phyloP scores from a whole-genome alignment of 495 filamentous ascomycete species.

The Hyaloscypha hepaticicola region DNA sequence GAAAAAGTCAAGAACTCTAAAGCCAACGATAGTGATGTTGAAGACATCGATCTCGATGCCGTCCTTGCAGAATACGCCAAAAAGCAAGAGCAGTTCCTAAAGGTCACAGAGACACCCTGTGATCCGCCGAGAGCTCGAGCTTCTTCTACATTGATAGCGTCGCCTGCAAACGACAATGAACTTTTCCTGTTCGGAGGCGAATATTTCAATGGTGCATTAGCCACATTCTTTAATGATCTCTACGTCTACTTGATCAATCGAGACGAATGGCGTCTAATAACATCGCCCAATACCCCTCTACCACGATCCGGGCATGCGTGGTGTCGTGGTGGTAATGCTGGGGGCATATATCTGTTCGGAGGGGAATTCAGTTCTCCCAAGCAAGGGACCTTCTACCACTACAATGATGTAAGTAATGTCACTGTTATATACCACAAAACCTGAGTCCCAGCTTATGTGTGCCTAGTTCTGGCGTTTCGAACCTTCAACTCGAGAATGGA shows the following conservation, averaged over 20 bases:
- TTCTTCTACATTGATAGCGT: slow-evolving; percentile 76
- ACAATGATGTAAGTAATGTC: slow-evolving; percentile 62
- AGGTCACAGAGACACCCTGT: slow-evolving; percentile 80
- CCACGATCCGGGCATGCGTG: slow-evolving; percentile 91
- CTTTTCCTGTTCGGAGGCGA: slow-evolving; percentile 89
- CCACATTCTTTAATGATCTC: slow-evolving; percentile 69
- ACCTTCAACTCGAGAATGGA: slow-evolving; percentile 81
- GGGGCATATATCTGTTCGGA: slow-evolving; percentile 85
- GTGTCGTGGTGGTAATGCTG: slow-evolving; percentile 79
- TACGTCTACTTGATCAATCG: slow-evolving; percentile 85
- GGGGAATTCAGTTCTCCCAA: slow-evolving; percentile 80
- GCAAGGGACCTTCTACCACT: slow-evolving; percentile 98
- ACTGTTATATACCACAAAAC: neutral
- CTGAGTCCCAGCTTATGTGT: neutral
- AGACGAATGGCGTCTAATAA: slow-evolving; percentile 85
- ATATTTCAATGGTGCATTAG: slow-evolving; percentile 62
- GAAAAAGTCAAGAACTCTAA: slow-evolving; percentile 51
- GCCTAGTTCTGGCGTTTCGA: slow-evolving; percentile 85
- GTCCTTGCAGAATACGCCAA: slow-evolving; percentile 87
- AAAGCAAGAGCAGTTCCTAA: slow-evolving; percentile 87
- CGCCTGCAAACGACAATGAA: slow-evolving; percentile 81
- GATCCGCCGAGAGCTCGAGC: slow-evolving; percentile 75
- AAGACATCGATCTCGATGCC: slow-evolving; percentile 94
- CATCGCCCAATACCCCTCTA: slow-evolving; percentile 85
- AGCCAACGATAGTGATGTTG: slow-evolving; percentile 72